A percentile compares a stretch with the other conserved stretches of the same genome.
These are phyloP conservation scores for Vaccinium macrocarpon DNA, from an alignment of 148 eudicot species.

Conservation along the genomic window DNA sequence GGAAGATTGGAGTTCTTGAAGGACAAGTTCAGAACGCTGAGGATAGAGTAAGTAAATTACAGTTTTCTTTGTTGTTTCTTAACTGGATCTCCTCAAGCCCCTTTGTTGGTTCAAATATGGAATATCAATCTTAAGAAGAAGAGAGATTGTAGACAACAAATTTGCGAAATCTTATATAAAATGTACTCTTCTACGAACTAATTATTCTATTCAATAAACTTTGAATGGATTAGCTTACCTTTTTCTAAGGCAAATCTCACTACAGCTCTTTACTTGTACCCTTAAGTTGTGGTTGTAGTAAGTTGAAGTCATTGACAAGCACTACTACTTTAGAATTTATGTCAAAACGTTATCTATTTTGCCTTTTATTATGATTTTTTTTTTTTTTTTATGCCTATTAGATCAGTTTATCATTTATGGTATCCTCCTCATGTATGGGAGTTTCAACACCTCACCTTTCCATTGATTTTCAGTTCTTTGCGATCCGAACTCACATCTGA, in stretches of 20 bases:
- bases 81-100: not conserved
- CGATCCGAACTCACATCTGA: not conserved
- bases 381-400: not conserved
- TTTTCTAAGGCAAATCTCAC: not conserved
- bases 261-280: not conserved
- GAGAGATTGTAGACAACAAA: not conserved
- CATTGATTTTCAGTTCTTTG: not conserved
- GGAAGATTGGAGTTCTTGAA: conserved; percentile 73
- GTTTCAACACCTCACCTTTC: not conserved
- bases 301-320: not conserved
- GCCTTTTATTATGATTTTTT: not conserved
- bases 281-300: not conserved
- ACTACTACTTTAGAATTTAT: not conserved
- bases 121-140: not conserved
- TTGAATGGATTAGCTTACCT: not conserved
- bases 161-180: too few relatives aligned
- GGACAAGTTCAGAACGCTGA: conserved; percentile 90
- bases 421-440: not conserved
- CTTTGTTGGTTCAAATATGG: not conserved
- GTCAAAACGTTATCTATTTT: not conserved
- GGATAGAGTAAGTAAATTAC: conserved; percentile 55
- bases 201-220: not conserved
- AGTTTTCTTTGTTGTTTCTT: not conserved
- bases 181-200: not conserved
- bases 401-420: conserved; percentile 12